These are phyloP conservation scores for Beta vulgaris DNA, from an alignment of 148 eudicot genomes.

Conservation along the genomic window DNA sequence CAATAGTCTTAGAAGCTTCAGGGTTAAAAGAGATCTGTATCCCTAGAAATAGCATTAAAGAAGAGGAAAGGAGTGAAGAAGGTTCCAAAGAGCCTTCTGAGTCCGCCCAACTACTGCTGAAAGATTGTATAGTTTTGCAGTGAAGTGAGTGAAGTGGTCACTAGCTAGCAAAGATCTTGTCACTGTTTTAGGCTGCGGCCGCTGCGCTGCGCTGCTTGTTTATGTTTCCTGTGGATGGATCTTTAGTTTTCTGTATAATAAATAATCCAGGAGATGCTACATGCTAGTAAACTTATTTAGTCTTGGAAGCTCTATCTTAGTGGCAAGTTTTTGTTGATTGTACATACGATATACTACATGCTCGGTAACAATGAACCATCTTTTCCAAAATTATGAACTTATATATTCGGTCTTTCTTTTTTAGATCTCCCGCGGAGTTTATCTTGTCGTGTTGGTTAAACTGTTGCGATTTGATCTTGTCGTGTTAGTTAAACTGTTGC, in stretches of 20 bases:
- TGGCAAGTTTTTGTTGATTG: background rate
- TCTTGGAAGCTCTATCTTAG: constrained; percentile 1
- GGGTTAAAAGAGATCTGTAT: constrained; percentile 29
- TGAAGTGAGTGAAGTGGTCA: constrained; percentile 12
- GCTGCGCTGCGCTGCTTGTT: background rate
- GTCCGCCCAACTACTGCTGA: constrained; percentile 20
- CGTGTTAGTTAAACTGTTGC: too few species aligned
- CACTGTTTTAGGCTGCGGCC: background rate
- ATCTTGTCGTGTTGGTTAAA: too few species aligned
- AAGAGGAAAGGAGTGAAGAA: constrained; percentile 7
- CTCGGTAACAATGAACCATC: background rate
- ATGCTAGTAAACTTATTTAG: background rate
- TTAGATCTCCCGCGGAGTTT: too few species aligned
- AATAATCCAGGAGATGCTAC: background rate
- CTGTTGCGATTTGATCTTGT: too few species aligned
- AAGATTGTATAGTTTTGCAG: constrained; percentile 29
- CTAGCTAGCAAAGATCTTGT: too few species aligned
- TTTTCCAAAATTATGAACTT: too few species aligned
- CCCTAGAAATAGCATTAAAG: constrained; percentile 1
- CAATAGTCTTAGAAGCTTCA: constrained; percentile 44
- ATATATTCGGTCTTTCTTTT: too few species aligned
- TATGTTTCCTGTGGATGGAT: background rate
- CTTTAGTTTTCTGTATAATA: background rate
- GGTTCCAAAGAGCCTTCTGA: constrained; percentile 4
- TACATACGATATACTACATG: background rate